These are phyloP conservation scores for Aspergillus ostianus DNA, from an alignment of 495 filamentous ascomycete species.

Conservation along the genomic window DNA sequence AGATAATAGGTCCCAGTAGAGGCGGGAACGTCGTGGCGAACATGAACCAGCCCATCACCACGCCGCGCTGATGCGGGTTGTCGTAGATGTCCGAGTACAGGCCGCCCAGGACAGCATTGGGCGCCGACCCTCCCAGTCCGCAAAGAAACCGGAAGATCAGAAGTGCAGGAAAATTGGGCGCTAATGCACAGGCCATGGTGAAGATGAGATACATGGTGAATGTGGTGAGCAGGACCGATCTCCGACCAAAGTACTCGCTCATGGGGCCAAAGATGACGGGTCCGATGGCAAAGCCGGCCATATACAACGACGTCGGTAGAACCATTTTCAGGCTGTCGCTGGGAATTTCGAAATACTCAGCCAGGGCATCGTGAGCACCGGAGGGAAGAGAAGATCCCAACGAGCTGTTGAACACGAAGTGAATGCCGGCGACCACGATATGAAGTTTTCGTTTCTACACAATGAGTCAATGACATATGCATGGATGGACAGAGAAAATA, in stretches of 20 bases:
- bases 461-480: not conserved
- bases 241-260: slow-evolving; percentile 65
- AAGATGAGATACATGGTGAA: slow-evolving; percentile 47
- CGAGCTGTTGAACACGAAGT: slow-evolving; percentile 62
- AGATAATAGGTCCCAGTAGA: slow-evolving; percentile 26
- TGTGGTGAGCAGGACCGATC: slow-evolving; percentile 51
- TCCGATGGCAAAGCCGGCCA: slow-evolving; percentile 59
- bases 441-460: slow-evolving; percentile 35
- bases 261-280: slow-evolving; percentile 61
- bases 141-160: slow-evolving; percentile 43
- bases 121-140: slow-evolving; percentile 34
- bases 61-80: slow-evolving; percentile 30
- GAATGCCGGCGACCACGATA: slow-evolving; percentile 49
- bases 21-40: slow-evolving; percentile 47
- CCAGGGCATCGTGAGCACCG: slow-evolving; percentile 31
- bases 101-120: slow-evolving; percentile 39
- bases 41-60: slow-evolving; percentile 43
- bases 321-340: slow-evolving; percentile 45
- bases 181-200: slow-evolving; percentile 39
- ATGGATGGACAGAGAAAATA: not conserved
- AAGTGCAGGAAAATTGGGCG: slow-evolving; percentile 33
- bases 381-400: slow-evolving; percentile 45
- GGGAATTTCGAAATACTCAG: slow-evolving; percentile 45
- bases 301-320: slow-evolving; percentile 63
- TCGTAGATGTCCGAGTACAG: slow-evolving; percentile 39